Conservation (phyloP, 352 stramenopile species). For the Phytophthora vignae region DNA sequence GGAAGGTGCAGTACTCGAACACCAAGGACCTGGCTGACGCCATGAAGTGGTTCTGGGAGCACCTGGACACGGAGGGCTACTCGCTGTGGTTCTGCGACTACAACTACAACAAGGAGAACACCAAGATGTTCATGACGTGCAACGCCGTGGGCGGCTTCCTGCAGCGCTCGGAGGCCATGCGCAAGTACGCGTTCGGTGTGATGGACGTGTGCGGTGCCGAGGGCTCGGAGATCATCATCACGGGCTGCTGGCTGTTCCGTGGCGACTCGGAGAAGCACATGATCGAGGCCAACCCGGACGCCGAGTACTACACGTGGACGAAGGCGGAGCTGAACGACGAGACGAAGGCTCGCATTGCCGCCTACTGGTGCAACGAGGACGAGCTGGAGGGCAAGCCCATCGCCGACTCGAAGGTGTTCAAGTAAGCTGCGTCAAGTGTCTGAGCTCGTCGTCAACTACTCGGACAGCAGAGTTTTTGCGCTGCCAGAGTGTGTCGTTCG, state of each 20-base stretch:
- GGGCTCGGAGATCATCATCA: conserved; percentile 87
- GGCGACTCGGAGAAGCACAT: conserved; percentile 90
- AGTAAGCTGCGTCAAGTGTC: conserved; percentile 69
- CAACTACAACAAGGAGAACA: conserved; percentile 96
- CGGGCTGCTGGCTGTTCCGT: conserved; percentile 92
- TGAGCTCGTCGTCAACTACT: conserved; percentile 4
- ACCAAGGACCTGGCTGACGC: conserved; percentile 74
- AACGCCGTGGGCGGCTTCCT: conserved; percentile 94
- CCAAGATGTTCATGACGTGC: conserved; percentile 93
- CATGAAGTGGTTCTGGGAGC: conserved; percentile 94
- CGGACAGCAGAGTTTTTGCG: background rate
- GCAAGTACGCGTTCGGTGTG: conserved; percentile 94
- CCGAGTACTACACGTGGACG: conserved; percentile 94
- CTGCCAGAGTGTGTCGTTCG: conserved; percentile 6
- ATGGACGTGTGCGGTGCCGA: conserved; percentile 79
- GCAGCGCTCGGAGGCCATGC: conserved; percentile 91
- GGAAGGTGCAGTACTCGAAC: conserved; percentile 96
- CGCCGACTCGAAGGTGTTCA: conserved; percentile 95
- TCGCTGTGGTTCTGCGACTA: conserved; percentile 93
- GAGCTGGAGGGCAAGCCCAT: conserved; percentile 91
- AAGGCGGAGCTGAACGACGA: conserved; percentile 76
- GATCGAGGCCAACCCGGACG: conserved; percentile 92
- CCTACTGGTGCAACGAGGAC: conserved; percentile 92
- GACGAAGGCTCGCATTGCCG: conserved; percentile 81
- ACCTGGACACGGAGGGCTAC: conserved; percentile 90